Evolutionary conservation across 345 rosid species (phyloP).

Genomic region (Eucalyptus pauciflora): DNA sequence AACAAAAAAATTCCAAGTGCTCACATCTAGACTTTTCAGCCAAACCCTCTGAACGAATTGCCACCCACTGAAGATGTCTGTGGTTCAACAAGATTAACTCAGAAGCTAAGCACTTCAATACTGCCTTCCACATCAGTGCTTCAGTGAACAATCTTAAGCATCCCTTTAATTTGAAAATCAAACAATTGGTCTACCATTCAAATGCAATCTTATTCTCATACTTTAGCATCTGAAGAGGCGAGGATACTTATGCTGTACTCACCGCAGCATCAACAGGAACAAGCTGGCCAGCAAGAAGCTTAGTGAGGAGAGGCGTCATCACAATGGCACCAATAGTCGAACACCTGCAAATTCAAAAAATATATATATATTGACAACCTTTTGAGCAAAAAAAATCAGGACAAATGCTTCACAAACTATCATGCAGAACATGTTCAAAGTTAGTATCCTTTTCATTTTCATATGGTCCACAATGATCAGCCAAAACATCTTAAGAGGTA

Average conservation of each 20-base stretch:
- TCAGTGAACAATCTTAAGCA: neutral
- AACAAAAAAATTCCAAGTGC: neutral
- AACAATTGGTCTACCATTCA: neutral
- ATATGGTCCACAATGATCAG: neutral
- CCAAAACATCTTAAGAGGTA: neutral
- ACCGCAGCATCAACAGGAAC: slow-evolving; percentile 97
- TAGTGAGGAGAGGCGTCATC: slow-evolving; percentile 97
- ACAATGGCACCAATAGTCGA: slow-evolving; percentile 94
- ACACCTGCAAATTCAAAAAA: slow-evolving; percentile 33
- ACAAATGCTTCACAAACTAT: neutral
- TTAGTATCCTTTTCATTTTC: neutral
- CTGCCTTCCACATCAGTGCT: neutral
- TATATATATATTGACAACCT: neutral
- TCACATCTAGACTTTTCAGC: neutral
- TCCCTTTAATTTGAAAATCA: neutral
- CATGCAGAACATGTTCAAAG: neutral
- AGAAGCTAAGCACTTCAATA: neutral
- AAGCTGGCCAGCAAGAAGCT: slow-evolving; percentile 99
- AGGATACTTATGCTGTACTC: slow-evolving; percentile 6
- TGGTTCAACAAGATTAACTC: neutral
- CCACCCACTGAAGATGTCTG: neutral
- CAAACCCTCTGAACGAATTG: neutral
- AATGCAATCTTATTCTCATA: neutral
- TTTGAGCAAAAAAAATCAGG: neutral
- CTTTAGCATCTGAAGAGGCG: neutral